These are phyloP conservation scores for Aspergillus udagawae DNA, from an alignment of 2,329 filamentous ascomycete species.

Conservation along the genomic window DNA sequence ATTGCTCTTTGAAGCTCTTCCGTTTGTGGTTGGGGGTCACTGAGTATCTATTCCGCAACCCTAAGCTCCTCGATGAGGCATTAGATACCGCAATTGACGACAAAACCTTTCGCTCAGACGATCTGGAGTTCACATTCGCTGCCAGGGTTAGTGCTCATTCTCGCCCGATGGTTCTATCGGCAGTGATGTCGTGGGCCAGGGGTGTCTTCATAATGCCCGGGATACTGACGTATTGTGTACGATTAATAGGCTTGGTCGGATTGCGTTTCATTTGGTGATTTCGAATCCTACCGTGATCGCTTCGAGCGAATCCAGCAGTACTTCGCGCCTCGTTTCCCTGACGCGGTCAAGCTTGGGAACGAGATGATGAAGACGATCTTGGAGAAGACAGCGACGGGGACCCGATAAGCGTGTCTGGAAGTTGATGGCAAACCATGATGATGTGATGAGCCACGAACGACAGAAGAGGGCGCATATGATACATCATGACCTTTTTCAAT, in stretches of 20 bases:
- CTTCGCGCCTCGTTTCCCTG: conserved; percentile 84
- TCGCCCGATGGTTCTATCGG: neutral
- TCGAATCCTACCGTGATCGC: conserved; percentile 85
- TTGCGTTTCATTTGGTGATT: conserved; percentile 84
- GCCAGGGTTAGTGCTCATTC: conserved; percentile 56
- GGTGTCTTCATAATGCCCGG: neutral
- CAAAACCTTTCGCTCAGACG: conserved; percentile 87
- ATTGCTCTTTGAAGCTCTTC: conserved; percentile 59
- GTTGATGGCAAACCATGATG: neutral
- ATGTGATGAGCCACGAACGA: neutral
- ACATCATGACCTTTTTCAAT: neutral
- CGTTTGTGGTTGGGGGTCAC: conserved; percentile 96
- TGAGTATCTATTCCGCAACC: conserved; percentile 88
- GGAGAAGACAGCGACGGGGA: conserved; percentile 58
- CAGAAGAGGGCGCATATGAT: neutral
- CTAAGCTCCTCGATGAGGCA: conserved; percentile 74
- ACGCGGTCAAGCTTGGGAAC: conserved; percentile 83
- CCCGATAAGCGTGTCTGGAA: conserved; percentile 1
- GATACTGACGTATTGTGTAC: conserved; percentile 6
- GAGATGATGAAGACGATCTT: conserved; percentile 96
- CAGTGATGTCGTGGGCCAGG: neutral
- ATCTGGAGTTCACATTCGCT: conserved; percentile 96
- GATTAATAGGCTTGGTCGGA: conserved; percentile 75
- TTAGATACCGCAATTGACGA: conserved; percentile 84
- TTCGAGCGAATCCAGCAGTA: conserved; percentile 88